These are phyloP conservation scores for Scheffersomyces parashehatae DNA, from an alignment of 1,139 yeast genomes.

Conservation along the genomic window DNA sequence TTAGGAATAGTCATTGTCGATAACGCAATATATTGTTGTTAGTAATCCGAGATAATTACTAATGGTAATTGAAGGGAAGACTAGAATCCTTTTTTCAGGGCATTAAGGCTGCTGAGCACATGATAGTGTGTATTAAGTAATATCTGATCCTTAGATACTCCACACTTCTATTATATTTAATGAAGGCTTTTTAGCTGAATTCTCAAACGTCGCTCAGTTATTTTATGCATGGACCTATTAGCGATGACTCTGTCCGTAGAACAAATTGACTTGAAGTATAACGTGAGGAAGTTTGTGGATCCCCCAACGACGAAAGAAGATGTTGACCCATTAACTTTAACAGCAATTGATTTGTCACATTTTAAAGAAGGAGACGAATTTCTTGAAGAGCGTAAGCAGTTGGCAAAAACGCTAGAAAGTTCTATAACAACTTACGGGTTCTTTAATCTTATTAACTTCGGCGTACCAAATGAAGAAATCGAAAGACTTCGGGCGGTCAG, in stretches of 20 bases:
- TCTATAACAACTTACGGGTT: conserved; percentile 46
- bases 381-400: conserved; percentile 19
- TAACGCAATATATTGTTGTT: too few species aligned
- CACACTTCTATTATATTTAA: too few species aligned
- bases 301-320: conserved; percentile 11
- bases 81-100: too few species aligned
- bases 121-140: too few species aligned
- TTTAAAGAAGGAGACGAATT: conserved; percentile 15
- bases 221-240: too few species aligned
- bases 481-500: conserved; percentile 33
- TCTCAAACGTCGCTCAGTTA: too few species aligned
- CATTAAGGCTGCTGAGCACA: too few species aligned
- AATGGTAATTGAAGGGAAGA: too few species aligned
- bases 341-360: conserved; percentile 7
- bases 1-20: too few species aligned
- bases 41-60: too few species aligned
- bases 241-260: not conserved
- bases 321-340: conserved; percentile 5
- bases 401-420: conserved; percentile 32
- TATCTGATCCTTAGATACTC: too few species aligned
- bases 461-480: conserved; percentile 25
- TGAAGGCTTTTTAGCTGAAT: too few species aligned
- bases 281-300: conserved; percentile 32
- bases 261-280: conserved; percentile 20
- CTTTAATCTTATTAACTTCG: conserved; percentile 40